Base-by-base conservation (phyloP, 768 basidiomycete genomes). In the Hydnomerulius pinastri region DNA sequence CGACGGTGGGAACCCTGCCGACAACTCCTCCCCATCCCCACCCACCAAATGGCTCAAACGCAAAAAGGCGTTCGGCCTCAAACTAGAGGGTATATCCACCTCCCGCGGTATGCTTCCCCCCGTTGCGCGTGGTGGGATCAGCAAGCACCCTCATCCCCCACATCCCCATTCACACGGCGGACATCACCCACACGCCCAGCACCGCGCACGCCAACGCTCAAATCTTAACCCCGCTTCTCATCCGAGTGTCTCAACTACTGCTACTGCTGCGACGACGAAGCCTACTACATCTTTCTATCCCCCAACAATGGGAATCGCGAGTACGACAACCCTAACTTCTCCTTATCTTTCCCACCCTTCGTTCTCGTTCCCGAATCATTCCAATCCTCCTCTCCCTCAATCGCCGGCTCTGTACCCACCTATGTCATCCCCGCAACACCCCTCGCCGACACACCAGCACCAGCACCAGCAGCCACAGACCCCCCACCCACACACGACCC, bases 61-160 rank as follows among this genome's bases (percentile, higher is more conserved):
- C 51, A 86, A 85, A 68, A 79, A 77, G 61, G 77, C 75, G 21
- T 80, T 81, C 66, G 78, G 80, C 53, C 68, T 87, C 41, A 74
- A 62, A 56, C 66, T 78, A 46, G 76, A 75, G 36, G 78, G 78
- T 27, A 67, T 79, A 45, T 67, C 68, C 30, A 58, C 67, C 17
- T 41, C 61, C 1, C 61, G 65, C 4, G 43, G 55, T 27, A 62
- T 58, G 47, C 58, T 58, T 32, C 47, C 52, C 20, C 6, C 54
- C 6, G 40, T 53, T 36, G 53, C 44, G 5, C 61, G 68, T 4
- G 61, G 61, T 42, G 63, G 66, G 2, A 53, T 67, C 47, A 44
- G 48, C 6, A 70, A 68, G 51, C 59, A 59, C n/a, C 48, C 37
- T 5, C 50, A n/a, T n/a, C n/a, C n/a, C n/a, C n/a, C n/a, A n/a